Evolutionary conservation across 768 basidiomycete species (phyloP).

Genomic region (Trametes maxima): DNA sequence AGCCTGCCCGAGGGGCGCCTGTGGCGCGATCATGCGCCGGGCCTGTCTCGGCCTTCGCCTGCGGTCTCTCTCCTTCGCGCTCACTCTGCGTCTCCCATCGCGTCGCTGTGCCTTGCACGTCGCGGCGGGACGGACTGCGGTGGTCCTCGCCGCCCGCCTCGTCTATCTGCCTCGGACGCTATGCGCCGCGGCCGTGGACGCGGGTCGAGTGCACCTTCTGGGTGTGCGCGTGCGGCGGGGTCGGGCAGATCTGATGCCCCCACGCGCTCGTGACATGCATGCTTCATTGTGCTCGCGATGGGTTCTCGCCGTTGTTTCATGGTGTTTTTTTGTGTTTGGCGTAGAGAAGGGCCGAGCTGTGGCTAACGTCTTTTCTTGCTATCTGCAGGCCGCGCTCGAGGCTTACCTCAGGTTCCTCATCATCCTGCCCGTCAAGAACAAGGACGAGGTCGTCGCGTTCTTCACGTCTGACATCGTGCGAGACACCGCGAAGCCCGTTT

Average conservation of each 20-base stretch:
- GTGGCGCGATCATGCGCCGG: conserved; percentile 97
- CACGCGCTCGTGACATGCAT: conserved; percentile 5
- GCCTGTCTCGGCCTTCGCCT: conserved; percentile 28
- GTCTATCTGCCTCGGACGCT: conserved; percentile 4
- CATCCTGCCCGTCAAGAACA: conserved; percentile 80
- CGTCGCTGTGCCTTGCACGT: conserved; percentile 7
- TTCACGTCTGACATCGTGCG: conserved; percentile 88
- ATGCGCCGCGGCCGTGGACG: conserved; percentile 4
- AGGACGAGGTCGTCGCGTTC: conserved; percentile 89
- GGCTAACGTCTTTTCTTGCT: conserved; percentile 20
- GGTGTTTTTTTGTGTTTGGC: background rate
- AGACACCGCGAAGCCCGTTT: conserved; percentile 72
- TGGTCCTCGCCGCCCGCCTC: background rate
- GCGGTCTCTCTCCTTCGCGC: background rate
- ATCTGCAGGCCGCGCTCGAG: conserved; percentile 69
- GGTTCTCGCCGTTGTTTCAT: background rate
- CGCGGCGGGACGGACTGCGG: background rate
- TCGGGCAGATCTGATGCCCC: conserved; percentile 10
- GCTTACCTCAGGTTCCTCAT: conserved; percentile 85
- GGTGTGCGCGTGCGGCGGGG: background rate
- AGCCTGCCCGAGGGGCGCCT: conserved; percentile 87
- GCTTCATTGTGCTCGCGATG: background rate
- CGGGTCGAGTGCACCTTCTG: conserved; percentile 2
- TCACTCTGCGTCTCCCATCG: background rate
- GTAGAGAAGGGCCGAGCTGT: conserved; percentile 8